Conservation (phyloP, 176 grass and related monocot genomes). For the Hsuehochloa calcarea region DNA sequence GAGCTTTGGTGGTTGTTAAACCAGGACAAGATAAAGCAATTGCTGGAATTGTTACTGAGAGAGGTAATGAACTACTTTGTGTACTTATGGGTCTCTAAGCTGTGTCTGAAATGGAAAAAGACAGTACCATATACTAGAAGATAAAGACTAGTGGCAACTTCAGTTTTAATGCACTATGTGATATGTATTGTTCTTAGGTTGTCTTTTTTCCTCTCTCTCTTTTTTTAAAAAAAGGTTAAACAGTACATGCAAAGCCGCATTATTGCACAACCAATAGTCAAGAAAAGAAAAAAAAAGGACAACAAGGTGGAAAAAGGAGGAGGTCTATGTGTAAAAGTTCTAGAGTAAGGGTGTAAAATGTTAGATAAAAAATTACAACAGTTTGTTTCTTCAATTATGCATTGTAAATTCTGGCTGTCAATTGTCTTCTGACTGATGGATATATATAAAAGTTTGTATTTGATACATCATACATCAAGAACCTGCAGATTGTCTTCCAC, state of each 20-base stretch:
- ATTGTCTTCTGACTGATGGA: neutral
- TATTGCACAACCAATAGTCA: neutral
- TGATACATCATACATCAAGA: neutral
- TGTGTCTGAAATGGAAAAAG: neutral
- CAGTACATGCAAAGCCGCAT: neutral
- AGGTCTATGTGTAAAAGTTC: neutral
- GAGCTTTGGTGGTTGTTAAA: conserved; percentile 94
- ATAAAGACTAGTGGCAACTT: neutral
- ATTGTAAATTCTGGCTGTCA: neutral
- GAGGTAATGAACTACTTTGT: conserved; percentile 53
- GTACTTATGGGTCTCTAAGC: neutral
- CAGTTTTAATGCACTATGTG: neutral
- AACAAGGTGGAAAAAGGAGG: neutral
- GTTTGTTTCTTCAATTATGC: neutral
- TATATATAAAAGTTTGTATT: neutral
- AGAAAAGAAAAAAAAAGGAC: neutral
- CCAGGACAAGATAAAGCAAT: conserved; percentile 67
- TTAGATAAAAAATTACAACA: neutral
- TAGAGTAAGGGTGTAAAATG: neutral
- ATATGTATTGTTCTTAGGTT: neutral
- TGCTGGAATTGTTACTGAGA: conserved; percentile 96
- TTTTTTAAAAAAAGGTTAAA: neutral
- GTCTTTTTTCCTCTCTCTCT: too few relatives aligned
- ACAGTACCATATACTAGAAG: neutral
- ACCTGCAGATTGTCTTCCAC: neutral